Evolutionary conservation across 2,329 filamentous ascomycete species (phyloP), one percentile per base, ranked within the genome.

Genomic region (Penicillium psychrosexuale): DNA sequence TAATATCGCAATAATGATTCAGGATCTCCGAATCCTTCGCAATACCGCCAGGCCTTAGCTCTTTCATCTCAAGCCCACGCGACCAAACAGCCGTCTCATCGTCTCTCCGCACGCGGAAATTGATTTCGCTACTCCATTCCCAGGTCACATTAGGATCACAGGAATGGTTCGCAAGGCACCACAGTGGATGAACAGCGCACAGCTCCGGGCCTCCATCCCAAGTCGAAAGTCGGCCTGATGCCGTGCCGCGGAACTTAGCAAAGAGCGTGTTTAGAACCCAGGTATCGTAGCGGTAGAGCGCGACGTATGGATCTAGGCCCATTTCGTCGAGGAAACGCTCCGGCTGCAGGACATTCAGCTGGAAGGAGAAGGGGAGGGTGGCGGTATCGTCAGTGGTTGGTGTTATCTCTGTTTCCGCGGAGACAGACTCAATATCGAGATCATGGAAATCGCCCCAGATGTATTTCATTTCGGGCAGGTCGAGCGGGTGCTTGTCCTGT

Each of bases 141-240:
- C 94, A 99, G 3, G 84, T 84, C 37, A 97, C 91, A 71, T 96
- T 97, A 8, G 94, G 94, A 69, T 96, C 86, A 74, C 94, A 99
- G 71, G 91, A 91, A 71, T 99, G 94, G 68, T 99, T 99, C 28
- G 93, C 92, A 30, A 97, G 80, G 74, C 92, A 97, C 91, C 94
- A 99, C 64, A 96, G 85, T 2, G 93, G 91, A 75, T 97, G 92
- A 28, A 97, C 92, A 28, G 93, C 93, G 28, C 90, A 91, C 5
- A 96, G 88, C 66, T 97, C 94, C 0, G 94, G 93, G 9, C 90
- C 84, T 3, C 91, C 90, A 59, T 93, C 89, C 63, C 83, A 83
- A 0, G 81, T 82, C 58, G 84, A 91, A 62, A 94, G 87, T 37
- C 90, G 84, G 5, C 92, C 93, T 2, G 91, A 96, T 0, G 94